Conservation (phyloP, 2,329 filamentous ascomycete genomes). For the Arthroderma sp. region DNA sequence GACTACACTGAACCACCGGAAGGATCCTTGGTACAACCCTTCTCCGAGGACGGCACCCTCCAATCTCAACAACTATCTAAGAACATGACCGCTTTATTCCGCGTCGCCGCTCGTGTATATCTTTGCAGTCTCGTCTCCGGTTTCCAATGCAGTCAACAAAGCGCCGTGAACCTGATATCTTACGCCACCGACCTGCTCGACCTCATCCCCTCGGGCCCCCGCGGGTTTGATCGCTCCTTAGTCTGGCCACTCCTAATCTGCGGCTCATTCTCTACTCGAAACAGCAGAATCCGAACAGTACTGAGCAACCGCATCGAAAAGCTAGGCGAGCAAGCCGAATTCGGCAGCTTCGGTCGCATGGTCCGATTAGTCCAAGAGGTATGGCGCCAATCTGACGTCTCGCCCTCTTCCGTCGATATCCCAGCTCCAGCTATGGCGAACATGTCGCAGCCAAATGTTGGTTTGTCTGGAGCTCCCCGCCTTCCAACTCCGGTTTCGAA, state of each 20-base stretch:
- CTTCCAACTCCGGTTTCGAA: no score
- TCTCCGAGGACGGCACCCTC: constrained; percentile 54
- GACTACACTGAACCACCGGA: constrained; percentile 60
- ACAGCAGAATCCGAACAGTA: constrained; percentile 62
- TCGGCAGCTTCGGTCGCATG: constrained; percentile 78
- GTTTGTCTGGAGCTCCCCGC: no score
- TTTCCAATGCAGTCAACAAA: constrained; percentile 61
- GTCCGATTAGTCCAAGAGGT: constrained; percentile 65
- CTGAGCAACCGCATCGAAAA: constrained; percentile 61
- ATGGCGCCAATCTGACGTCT: constrained; percentile 42
- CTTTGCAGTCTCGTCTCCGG: constrained; percentile 91
- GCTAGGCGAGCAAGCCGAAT: constrained; percentile 62
- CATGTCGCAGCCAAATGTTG: no score
- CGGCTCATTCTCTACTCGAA: constrained; percentile 60
- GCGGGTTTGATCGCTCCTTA: constrained; percentile 78
- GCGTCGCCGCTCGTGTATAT: constrained; percentile 84
- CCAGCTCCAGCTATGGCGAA: no score
- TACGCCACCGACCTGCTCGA: constrained; percentile 65
- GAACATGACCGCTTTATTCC: constrained; percentile 85
- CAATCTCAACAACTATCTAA: constrained; percentile 69
- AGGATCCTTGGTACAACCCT: constrained; percentile 47
- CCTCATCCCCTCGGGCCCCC: constrained; percentile 65
- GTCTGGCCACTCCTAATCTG: constrained; percentile 88
- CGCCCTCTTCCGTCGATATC: background rate
- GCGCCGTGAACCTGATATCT: constrained; percentile 62